These are phyloP conservation scores for Termitomyces sp. DNA, from an alignment of 768 basidiomycete species.

Conservation along the genomic window DNA sequence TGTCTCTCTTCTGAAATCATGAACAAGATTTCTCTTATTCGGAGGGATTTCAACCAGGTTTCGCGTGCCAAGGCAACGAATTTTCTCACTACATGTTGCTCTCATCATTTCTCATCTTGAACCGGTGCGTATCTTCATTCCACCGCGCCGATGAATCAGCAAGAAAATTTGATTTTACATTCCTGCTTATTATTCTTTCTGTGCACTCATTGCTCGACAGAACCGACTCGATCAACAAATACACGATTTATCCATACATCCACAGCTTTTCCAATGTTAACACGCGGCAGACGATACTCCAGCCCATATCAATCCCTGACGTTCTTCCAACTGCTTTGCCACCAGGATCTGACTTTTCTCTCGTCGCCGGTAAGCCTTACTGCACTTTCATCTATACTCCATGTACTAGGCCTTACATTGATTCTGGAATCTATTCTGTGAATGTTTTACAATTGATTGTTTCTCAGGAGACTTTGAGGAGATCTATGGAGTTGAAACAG, in stretches of 20 bases:
- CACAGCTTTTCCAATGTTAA: conserved; percentile 88
- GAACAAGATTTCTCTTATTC: neutral
- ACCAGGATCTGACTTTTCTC: conserved; percentile 60
- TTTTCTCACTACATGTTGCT: conserved; percentile 96
- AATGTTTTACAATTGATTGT: neutral
- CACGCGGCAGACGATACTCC: conserved; percentile 54
- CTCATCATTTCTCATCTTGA: conserved; percentile 82
- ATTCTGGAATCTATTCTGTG: neutral
- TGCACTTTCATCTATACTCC: conserved; percentile 20
- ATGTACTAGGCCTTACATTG: too few relatives aligned
- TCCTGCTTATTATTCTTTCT: neutral
- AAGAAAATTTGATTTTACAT: neutral
- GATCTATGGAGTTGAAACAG: conserved; percentile 64
- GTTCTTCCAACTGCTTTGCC: conserved; percentile 74
- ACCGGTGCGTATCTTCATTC: conserved; percentile 46
- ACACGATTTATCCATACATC: conserved; percentile 83
- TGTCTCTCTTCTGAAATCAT: conserved; percentile 6
- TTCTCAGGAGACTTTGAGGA: conserved; percentile 84
- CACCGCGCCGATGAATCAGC: neutral
- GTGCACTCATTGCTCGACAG: conserved; percentile 24
- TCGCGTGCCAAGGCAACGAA: conserved; percentile 90
- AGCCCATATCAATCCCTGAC: conserved; percentile 72
- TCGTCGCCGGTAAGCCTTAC: conserved; percentile 67
- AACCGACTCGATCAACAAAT: conserved; percentile 58
- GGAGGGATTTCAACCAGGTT: conserved; percentile 43